phyloP scores from a whole-genome alignment of 345 rosid species.

The Pistacia vera region DNA sequence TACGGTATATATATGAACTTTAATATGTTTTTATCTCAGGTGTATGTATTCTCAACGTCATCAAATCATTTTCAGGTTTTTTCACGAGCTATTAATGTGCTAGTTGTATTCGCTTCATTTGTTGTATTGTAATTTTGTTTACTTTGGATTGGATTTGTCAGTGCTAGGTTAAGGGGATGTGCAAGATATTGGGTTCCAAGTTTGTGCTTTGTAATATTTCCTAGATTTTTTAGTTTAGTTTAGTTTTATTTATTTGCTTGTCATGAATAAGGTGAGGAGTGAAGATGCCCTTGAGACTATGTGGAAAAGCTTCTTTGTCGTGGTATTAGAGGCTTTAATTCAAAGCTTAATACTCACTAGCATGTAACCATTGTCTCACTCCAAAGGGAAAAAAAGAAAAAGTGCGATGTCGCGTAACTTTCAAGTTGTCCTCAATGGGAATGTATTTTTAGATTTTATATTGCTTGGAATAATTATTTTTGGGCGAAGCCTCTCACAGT shows the following conservation, averaged over 20 bases:
- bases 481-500: too few relatives aligned
- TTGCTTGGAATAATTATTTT: too few relatives aligned
- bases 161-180: not conserved
- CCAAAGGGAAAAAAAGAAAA: too few relatives aligned
- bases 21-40: not conserved
- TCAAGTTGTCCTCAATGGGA: too few relatives aligned
- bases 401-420: too few relatives aligned
- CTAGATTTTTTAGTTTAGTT: not conserved
- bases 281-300: too few relatives aligned
- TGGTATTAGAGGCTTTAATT: too few relatives aligned
- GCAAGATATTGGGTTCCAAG: not conserved
- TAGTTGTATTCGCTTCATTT: not conserved
- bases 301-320: too few relatives aligned
- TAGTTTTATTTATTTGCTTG: not conserved
- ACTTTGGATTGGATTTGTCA: not conserved
- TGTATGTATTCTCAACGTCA: too few relatives aligned
- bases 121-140: not conserved
- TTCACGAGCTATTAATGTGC: not conserved
- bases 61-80: not conserved
- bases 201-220: not conserved
- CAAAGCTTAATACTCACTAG: too few relatives aligned
- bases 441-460: too few relatives aligned
- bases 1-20: slow-evolving; percentile 42
- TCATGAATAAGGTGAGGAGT: not conserved
- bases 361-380: too few relatives aligned